These are phyloP conservation scores for Suillus subluteus DNA, from an alignment of 768 basidiomycete genomes.

Conservation along the genomic window DNA sequence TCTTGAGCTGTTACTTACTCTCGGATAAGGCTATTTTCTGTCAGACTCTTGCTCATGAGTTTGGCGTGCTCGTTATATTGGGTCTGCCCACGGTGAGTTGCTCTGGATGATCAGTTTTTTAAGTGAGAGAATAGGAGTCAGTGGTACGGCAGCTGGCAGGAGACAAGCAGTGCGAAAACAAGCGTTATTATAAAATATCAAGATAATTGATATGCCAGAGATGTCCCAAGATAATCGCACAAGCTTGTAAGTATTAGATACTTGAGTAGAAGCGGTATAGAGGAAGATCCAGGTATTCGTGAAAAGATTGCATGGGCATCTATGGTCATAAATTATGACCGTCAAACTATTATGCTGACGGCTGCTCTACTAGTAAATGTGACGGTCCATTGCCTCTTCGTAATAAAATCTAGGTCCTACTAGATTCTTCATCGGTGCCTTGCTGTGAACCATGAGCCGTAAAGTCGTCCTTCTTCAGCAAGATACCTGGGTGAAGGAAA, in stretches of 20 bases:
- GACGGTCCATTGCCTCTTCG: not conserved
- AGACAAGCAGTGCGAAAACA: not conserved
- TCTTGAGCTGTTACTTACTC: too few species aligned
- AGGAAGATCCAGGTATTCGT: not conserved
- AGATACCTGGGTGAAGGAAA: slow-evolving; percentile 47
- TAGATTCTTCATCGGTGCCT: not conserved
- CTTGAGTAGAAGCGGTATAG: not conserved
- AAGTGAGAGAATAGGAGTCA: not conserved
- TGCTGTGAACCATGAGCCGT: not conserved
- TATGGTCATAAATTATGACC: not conserved
- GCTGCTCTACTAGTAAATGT: not conserved
- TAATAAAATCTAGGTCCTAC: not conserved
- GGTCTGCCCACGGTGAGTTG: too few species aligned
- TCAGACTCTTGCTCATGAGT: too few species aligned
- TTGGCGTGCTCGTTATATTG: not conserved
- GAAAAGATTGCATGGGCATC: not conserved
- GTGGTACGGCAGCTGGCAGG: not conserved
- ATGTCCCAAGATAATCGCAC: not conserved
- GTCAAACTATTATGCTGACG: not conserved
- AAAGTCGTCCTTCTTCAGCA: slow-evolving; percentile 25
- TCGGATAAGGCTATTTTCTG: too few species aligned
- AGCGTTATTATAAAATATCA: not conserved
- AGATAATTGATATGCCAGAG: not conserved
- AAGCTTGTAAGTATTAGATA: not conserved
- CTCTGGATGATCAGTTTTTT: not conserved